Evolutionary conservation across 139 green algal species (phyloP).

Genomic region (Deuterostichococcus epilithicus): DNA sequence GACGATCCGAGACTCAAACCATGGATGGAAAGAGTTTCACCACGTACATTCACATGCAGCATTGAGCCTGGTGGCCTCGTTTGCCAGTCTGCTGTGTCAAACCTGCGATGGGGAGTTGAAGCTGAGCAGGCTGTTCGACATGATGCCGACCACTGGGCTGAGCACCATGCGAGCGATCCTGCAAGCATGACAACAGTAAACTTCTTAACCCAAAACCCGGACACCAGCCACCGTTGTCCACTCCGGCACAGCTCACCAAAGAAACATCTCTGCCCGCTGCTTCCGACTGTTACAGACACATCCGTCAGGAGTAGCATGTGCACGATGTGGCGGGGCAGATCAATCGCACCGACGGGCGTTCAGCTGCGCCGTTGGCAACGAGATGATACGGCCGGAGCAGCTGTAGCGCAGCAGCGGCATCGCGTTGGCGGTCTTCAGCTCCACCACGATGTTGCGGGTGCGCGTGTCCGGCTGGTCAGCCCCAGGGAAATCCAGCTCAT

Average conservation of each 20-base stretch:
- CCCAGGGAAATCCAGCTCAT: conserved; percentile 29
- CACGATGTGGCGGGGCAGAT: too few relatives aligned
- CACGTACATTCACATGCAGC: too few relatives aligned
- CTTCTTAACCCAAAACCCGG: too few relatives aligned
- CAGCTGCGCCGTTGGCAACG: conserved; percentile 48
- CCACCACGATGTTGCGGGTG: conserved; percentile 35
- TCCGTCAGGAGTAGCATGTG: too few relatives aligned
- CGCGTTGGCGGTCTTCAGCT: conserved; percentile 41
- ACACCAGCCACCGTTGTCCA: too few relatives aligned
- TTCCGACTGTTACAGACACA: too few relatives aligned
- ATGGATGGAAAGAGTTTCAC: too few relatives aligned
- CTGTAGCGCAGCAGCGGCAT: conserved; percentile 41
- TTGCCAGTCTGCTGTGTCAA: too few relatives aligned
- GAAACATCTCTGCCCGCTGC: too few relatives aligned
- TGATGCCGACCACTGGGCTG: conserved; percentile 26
- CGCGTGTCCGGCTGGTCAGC: conserved; percentile 10
- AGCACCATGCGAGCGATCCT: conserved; percentile 30
- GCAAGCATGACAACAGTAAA: not conserved
- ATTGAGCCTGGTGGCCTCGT: too few relatives aligned
- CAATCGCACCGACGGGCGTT: conserved; percentile 38
- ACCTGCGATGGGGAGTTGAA: conserved; percentile 25
- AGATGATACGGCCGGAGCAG: conserved; percentile 42
- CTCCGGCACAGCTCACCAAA: too few relatives aligned
- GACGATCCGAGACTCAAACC: too few relatives aligned
- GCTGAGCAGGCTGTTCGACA: conserved; percentile 25